These are phyloP conservation scores for Penicillium soppii DNA, from an alignment of 495 filamentous ascomycete species.

Conservation along the genomic window DNA sequence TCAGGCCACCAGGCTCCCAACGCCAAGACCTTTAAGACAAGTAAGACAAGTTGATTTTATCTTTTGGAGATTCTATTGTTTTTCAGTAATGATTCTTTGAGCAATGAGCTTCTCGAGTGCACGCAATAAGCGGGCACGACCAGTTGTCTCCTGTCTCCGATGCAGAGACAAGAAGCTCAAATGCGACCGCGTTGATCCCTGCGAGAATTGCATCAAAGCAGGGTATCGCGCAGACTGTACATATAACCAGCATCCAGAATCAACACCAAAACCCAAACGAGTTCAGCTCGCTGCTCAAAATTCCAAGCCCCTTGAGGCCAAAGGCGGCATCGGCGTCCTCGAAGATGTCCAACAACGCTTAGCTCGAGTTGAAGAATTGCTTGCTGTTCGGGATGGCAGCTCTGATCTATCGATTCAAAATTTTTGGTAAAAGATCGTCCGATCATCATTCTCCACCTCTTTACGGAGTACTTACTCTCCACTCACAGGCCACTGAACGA, in stretches of 20 bases:
- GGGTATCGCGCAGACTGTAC: conserved; percentile 17
- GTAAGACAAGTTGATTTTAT: too few relatives aligned
- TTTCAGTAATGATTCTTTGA: too few relatives aligned
- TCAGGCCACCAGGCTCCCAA: too few relatives aligned
- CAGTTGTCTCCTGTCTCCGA: conserved; percentile 30
- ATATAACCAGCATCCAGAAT: conserved; percentile 16
- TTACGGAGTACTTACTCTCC: not conserved
- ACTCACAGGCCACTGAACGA: not conserved
- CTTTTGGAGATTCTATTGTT: too few relatives aligned
- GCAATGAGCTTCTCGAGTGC: conserved; percentile 8
- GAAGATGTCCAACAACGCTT: conserved; percentile 29
- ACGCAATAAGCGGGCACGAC: conserved; percentile 23
- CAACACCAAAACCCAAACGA: conserved; percentile 15
- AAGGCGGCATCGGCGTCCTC: conserved; percentile 18
- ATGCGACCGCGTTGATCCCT: conserved; percentile 28
- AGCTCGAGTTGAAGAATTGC: conserved; percentile 17
- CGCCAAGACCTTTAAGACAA: too few relatives aligned
- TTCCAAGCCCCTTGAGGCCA: not conserved
- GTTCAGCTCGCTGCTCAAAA: conserved; percentile 1
- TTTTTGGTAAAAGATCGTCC: conserved; percentile 8
- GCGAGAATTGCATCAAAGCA: conserved; percentile 28
- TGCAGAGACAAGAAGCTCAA: conserved; percentile 34
- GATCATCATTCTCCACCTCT: not conserved
- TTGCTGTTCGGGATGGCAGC: conserved; percentile 6
- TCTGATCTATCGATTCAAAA: conserved; percentile 1